Evolutionary conservation across 1,284 basidiomycete species (phyloP), one percentile per base, ranked within the genome.

Genomic region (Caloboletus firmus): DNA sequence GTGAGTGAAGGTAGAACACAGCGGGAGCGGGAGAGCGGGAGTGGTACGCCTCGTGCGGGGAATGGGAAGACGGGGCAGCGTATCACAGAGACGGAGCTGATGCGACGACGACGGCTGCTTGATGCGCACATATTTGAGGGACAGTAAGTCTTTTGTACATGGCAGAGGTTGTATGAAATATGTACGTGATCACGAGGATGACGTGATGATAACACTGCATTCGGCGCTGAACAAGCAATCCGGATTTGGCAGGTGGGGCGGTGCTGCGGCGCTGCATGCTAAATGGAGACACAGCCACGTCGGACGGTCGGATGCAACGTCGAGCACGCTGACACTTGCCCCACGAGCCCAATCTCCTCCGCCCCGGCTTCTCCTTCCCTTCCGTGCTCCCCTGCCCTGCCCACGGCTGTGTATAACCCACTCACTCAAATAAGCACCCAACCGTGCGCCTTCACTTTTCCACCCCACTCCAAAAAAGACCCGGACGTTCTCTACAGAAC

Each of bases 51-150:
- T 7, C 71, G 73, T 52, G 56, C 61, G 54, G 62, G 64, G 20
- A 70, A 70, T 36, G 78, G 79, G 58, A 73, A 79, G 72, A 78
- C 78, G 39, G 79, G 85, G 52, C 82, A 85, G 64, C 83, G 86
- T 42, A 89, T 89, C 51, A 78, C 81, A 20, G 90, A 93, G 73
- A 83, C 78, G 12, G 91, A 93, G 73, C 69, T 94, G 65, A 85
- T 93, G 82, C 73, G 89, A 65, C 74, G 92, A 52, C 77, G 92
- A 56, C 76, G 91, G 59, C 62, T 89, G 67, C 70, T 89, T 50
- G 85, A 88, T 61, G 77, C 84, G 35, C 85, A 87, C 65, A 73
- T 79, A 17, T 77, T 80, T 52, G 67, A 70, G 9, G 60, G 64
- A 26, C 15, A 42, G 30, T 22, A n/a, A n/a, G n/a, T n/a, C n/a